Conservation (phyloP, 2,329 filamentous ascomycete species). For the Colletotrichum somersetense region DNA sequence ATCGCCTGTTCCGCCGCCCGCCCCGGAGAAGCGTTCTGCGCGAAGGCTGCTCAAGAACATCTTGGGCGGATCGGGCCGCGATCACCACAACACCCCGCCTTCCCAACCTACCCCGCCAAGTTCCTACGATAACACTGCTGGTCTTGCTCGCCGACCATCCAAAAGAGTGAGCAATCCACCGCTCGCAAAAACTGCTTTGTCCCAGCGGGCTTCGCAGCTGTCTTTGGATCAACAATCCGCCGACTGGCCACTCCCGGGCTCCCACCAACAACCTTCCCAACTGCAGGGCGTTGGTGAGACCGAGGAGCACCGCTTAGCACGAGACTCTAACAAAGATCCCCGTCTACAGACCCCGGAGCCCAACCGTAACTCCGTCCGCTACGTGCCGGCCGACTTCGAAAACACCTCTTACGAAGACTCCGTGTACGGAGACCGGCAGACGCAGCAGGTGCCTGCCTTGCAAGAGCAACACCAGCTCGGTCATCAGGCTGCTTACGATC, state of each 20-base stretch:
- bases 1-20: conserved; percentile 42
- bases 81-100: conserved; percentile 46
- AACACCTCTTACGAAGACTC: conserved; percentile 61
- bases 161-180: conserved; percentile 67
- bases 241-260: conserved; percentile 52
- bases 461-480: conserved; percentile 52
- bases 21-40: conserved; percentile 61
- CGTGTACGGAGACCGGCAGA: conserved; percentile 57
- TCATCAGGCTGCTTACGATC: conserved; percentile 57
- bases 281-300: conserved; percentile 59
- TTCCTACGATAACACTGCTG: conserved; percentile 63
- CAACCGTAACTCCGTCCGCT: conserved; percentile 60
- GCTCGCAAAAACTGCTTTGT: conserved; percentile 57
- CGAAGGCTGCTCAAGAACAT: conserved; percentile 68
- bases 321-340: conserved; percentile 56
- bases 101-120: conserved; percentile 46
- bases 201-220: conserved; percentile 51
- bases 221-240: conserved; percentile 51
- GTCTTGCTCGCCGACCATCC: conserved; percentile 67
- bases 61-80: conserved; percentile 58
- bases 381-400: conserved; percentile 61
- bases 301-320: conserved; percentile 50
- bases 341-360: conserved; percentile 56
- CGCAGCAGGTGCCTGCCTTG: conserved; percentile 47
- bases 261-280: conserved; percentile 57